Evolutionary conservation across 1,284 basidiomycete genomes (phyloP).

Genomic region (Meira miltonrushii): DNA sequence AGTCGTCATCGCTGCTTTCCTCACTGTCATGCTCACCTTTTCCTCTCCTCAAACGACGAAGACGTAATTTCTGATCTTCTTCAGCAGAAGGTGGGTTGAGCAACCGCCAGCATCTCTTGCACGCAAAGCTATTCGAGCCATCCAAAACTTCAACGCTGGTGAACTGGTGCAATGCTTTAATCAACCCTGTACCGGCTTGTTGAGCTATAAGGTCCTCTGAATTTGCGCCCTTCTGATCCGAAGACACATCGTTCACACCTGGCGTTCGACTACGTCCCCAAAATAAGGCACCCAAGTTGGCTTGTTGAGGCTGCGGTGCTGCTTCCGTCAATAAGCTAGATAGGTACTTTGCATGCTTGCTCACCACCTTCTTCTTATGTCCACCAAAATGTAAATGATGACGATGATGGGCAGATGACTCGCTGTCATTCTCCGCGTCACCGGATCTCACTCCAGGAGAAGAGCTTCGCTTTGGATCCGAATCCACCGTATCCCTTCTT

Average conservation of each 20-base stretch:
- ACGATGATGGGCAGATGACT: background rate
- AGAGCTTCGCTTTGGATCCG: no score
- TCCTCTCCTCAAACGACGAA: slow-evolving; percentile 50
- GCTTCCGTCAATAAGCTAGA: slow-evolving; percentile 5
- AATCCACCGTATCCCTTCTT: background rate
- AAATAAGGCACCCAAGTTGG: background rate
- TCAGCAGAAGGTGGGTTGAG: slow-evolving; percentile 59
- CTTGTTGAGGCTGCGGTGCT: background rate
- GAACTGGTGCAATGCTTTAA: slow-evolving; percentile 70
- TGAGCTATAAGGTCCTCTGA: slow-evolving; percentile 15
- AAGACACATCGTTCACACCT: background rate
- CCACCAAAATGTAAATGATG: background rate
- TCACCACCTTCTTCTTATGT: background rate
- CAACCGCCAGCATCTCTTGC: slow-evolving; percentile 85
- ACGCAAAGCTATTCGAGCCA: slow-evolving; percentile 88
- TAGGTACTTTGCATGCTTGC: slow-evolving; percentile 3
- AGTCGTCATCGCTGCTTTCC: slow-evolving; percentile 25
- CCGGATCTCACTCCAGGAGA: background rate
- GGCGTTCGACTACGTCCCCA: background rate
- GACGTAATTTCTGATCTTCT: slow-evolving; percentile 48
- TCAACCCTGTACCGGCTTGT: slow-evolving; percentile 53
- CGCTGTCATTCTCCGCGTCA: background rate
- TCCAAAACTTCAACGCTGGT: slow-evolving; percentile 84
- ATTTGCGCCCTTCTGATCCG: slow-evolving; percentile 5
- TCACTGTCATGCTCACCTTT: slow-evolving; percentile 54